Percentiles rank a stretch among this genome's conserved stretches.
Evolutionary conservation across 2,329 filamentous ascomycete genomes (phyloP).

Genomic region (Alternaria sp.): DNA sequence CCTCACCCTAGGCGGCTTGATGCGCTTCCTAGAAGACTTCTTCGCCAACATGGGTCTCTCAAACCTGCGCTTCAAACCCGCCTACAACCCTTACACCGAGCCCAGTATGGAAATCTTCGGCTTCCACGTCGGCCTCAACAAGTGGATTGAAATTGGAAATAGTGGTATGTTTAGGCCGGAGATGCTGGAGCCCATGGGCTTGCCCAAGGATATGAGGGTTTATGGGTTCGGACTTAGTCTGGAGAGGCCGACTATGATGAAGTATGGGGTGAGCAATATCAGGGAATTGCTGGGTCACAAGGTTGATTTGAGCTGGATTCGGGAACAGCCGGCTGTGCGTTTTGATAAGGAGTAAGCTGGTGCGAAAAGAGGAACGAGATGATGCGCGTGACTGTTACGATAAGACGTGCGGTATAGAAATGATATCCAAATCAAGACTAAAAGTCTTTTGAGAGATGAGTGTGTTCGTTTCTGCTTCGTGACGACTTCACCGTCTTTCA

Average conservation of each 20-base stretch:
- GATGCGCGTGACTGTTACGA: slow-evolving; percentile 14
- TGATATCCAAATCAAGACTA: slow-evolving; percentile 11
- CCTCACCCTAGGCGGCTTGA: slow-evolving; percentile 87
- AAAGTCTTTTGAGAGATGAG: not conserved
- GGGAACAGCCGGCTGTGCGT: slow-evolving; percentile 88
- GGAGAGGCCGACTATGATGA: slow-evolving; percentile 98
- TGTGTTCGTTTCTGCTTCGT: not conserved
- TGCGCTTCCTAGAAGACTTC: slow-evolving; percentile 95
- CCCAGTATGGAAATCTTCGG: slow-evolving; percentile 97
- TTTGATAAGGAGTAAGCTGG: slow-evolving; percentile 75
- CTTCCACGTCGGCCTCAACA: slow-evolving; percentile 73
- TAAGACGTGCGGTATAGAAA: slow-evolving; percentile 9
- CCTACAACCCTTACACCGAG: slow-evolving; percentile 82
- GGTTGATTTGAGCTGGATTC: slow-evolving; percentile 91
- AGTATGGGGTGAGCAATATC: slow-evolving; percentile 82
- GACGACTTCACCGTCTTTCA: not conserved
- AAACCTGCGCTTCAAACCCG: slow-evolving; percentile 91
- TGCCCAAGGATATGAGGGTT: slow-evolving; percentile 89
- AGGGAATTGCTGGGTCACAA: slow-evolving; percentile 93
- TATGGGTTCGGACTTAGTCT: slow-evolving; percentile 93
- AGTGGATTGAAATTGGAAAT: slow-evolving; percentile 94
- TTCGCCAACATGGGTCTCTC: slow-evolving; percentile 94
- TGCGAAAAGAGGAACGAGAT: not conserved
- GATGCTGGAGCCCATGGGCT: slow-evolving; percentile 93
- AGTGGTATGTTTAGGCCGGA: slow-evolving; percentile 98